These are phyloP conservation scores for Posidonia oceanica DNA, from an alignment of 116 monocot species.

Conservation along the genomic window DNA sequence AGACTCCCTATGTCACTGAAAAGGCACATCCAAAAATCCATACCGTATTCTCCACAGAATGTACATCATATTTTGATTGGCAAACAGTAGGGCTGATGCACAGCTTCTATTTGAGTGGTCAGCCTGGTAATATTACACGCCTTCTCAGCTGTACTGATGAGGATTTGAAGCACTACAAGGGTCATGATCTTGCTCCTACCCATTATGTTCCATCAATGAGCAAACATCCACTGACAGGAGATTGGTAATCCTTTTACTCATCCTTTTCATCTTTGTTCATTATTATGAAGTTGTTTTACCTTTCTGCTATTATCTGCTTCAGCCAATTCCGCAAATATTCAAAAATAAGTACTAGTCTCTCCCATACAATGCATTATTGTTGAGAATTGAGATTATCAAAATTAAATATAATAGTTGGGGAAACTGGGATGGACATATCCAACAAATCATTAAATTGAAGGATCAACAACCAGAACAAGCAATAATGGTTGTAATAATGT, in stretches of 20 bases:
- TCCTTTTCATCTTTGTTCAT: neutral
- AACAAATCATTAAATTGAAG: too few relatives aligned
- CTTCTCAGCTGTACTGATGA: slow-evolving; percentile 92
- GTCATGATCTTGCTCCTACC: slow-evolving; percentile 93
- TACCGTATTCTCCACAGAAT: slow-evolving; percentile 94
- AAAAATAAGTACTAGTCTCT: too few relatives aligned
- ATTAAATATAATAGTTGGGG: too few relatives aligned
- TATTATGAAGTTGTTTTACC: neutral
- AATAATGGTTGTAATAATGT: too few relatives aligned
- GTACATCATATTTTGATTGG: slow-evolving; percentile 97
- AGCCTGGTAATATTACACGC: slow-evolving; percentile 92
- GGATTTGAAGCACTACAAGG: slow-evolving; percentile 62
- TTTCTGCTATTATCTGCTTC: too few relatives aligned
- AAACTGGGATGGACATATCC: too few relatives aligned
- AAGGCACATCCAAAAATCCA: slow-evolving; percentile 66
- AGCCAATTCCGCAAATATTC: too few relatives aligned
- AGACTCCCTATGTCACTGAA: slow-evolving; percentile 12
- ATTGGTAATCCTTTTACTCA: slow-evolving; percentile 45
- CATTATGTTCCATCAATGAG: slow-evolving; percentile 99
- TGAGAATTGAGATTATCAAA: too few relatives aligned
- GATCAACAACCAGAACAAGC: too few relatives aligned
- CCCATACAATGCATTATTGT: too few relatives aligned
- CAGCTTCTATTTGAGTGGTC: slow-evolving; percentile 72
- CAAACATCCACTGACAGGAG: slow-evolving; percentile 91
- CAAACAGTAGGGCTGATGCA: slow-evolving; percentile 90